phyloP scores from a whole-genome alignment of 176 grass and related monocot species.

The Typha latifolia region DNA sequence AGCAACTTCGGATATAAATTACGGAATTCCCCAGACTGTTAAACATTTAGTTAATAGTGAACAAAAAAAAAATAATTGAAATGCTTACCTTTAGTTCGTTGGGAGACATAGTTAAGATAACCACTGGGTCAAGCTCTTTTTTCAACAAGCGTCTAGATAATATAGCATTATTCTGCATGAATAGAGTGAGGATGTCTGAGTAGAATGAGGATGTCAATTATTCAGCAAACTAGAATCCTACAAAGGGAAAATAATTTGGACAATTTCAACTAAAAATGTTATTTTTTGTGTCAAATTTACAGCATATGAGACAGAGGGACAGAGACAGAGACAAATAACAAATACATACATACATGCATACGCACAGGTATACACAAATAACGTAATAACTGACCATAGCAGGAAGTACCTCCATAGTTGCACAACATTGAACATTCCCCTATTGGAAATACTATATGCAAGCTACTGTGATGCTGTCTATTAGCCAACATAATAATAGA shows the following conservation, averaged over 20 bases:
- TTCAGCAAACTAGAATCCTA: neutral
- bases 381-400: too few species aligned
- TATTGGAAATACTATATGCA: too few species aligned
- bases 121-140: conserved; percentile 69
- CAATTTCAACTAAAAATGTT: neutral
- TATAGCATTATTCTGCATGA: conserved; percentile 54
- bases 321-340: neutral
- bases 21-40: too few species aligned
- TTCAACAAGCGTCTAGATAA: conserved; percentile 64
- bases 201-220: neutral
- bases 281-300: neutral
- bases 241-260: neutral
- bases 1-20: too few species aligned
- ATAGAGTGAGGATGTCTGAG: conserved; percentile 8
- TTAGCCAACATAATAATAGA: too few species aligned
- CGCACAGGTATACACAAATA: too few species aligned
- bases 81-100: conserved; percentile 78
- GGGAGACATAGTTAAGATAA: conserved; percentile 79
- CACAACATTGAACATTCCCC: too few species aligned
- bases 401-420: too few species aligned
- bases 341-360: too few species aligned
- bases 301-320: neutral
- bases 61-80: neutral
- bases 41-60: too few species aligned
- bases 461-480: too few species aligned